phyloP scores from a whole-genome alignment of 192 early-diverging fungal genomes.

The Backusella tuberculispora region DNA sequence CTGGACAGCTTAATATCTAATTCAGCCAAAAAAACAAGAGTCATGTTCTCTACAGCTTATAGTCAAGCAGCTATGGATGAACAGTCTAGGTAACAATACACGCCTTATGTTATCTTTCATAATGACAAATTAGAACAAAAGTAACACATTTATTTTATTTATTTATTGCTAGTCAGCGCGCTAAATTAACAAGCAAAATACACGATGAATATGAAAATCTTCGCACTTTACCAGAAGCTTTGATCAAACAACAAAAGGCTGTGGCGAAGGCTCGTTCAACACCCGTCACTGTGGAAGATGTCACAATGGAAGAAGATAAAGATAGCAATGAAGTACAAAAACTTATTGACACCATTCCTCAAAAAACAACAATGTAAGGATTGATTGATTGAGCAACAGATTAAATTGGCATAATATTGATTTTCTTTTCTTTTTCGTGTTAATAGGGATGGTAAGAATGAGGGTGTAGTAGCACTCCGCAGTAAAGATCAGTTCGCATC shows the following conservation, averaged over 20 bases:
- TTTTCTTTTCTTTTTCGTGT: not conserved
- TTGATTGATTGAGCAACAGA: not conserved
- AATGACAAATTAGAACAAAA: not conserved
- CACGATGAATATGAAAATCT: constrained; percentile 73
- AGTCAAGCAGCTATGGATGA: constrained; percentile 47
- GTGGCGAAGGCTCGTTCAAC: constrained; percentile 41
- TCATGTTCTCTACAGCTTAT: constrained; percentile 39
- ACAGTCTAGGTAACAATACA: constrained; percentile 34
- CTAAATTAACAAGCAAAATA: constrained; percentile 75
- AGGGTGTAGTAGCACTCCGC: constrained; percentile 44
- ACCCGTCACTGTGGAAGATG: constrained; percentile 36
- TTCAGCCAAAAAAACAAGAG: constrained; percentile 40
- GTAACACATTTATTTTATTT: not conserved
- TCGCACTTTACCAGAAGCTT: constrained; percentile 62
- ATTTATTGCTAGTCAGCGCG: constrained; percentile 55
- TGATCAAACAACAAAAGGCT: constrained; percentile 57
- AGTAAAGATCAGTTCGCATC: constrained; percentile 45
- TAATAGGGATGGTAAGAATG: constrained; percentile 33
- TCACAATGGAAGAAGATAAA: constrained; percentile 27
- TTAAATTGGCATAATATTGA: not conserved
- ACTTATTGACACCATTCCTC: constrained; percentile 49
- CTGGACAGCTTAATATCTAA: constrained; percentile 26
- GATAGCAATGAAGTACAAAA: constrained; percentile 48
- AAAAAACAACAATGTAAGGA: constrained; percentile 32
- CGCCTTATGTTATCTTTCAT: not conserved